A percentile compares a stretch with the other conserved stretches of the same genome.
These are phyloP conservation scores for Debaryomyces singareniensis DNA, from an alignment of 1,139 yeast genomes.

Conservation along the genomic window DNA sequence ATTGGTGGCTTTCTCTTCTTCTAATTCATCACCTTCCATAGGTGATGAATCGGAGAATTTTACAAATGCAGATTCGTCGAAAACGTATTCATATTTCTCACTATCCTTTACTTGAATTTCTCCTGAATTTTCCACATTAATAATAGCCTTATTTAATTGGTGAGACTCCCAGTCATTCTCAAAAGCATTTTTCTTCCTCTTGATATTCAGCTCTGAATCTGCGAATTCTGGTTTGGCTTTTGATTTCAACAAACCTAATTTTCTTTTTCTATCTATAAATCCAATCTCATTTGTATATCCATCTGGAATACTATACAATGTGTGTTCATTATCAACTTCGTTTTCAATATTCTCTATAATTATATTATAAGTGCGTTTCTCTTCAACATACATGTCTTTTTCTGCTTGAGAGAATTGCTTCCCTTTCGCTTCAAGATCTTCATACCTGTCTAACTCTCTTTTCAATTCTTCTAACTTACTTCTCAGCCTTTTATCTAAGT, in stretches of 20 bases:
- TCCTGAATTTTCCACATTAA: constrained; percentile 17
- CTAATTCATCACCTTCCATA: constrained; percentile 16
- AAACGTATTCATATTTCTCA: constrained; percentile 70
- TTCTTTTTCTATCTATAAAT: constrained; percentile 46
- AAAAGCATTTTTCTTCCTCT: constrained; percentile 16
- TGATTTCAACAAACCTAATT: constrained; percentile 29
- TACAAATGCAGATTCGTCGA: constrained; percentile 71
- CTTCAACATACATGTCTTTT: constrained; percentile 41
- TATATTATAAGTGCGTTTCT: constrained; percentile 39
- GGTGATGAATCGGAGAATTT: constrained; percentile 48
- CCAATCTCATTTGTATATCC: constrained; percentile 50
- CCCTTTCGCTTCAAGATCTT: constrained; percentile 19
- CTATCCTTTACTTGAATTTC: constrained; percentile 43
- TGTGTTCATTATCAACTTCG: constrained; percentile 13
- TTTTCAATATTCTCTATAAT: constrained; percentile 18
- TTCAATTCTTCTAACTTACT: constrained; percentile 16
- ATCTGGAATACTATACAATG: constrained; percentile 48
- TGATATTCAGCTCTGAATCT: constrained; percentile 12
- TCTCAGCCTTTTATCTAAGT: constrained; percentile 28
- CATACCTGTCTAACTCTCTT: constrained; percentile 40
- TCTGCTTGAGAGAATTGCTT: constrained; percentile 37
- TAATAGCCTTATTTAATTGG: constrained; percentile 48
- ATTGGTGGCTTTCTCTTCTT: constrained; percentile 10
- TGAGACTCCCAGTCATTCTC: constrained; percentile 60
- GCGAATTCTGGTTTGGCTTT: constrained; percentile 18